Percentiles rank a stretch among this genome's conserved stretches.
Conservation (phyloP, 75 land plant genomes). For the Larix kaempferi region DNA sequence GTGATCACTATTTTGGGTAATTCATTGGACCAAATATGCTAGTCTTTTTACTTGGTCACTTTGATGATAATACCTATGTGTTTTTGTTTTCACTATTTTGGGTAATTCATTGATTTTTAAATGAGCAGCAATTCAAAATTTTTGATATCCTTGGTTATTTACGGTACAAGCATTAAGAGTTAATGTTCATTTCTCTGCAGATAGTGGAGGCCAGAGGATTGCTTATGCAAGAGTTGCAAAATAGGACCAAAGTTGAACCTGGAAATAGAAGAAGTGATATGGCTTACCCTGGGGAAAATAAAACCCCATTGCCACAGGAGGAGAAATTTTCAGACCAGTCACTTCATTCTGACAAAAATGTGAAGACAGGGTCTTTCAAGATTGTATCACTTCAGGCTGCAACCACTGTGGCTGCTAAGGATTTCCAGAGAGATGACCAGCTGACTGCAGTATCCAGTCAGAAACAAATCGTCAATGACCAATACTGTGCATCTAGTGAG, state of each 20-base stretch:
- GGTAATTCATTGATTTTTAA: no score
- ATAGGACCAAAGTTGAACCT: conserved; percentile 28
- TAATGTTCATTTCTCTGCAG: conserved; percentile 26
- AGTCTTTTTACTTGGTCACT: no score
- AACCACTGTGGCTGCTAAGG: conserved; percentile 7
- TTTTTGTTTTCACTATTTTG: no score
- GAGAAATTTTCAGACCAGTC: background rate
- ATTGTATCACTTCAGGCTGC: conserved; percentile 11
- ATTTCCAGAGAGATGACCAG: conserved; percentile 6
- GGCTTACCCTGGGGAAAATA: background rate
- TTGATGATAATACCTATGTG: no score
- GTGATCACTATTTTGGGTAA: no score
- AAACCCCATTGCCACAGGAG: background rate
- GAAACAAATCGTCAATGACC: background rate
- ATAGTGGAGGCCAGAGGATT: conserved; percentile 70
- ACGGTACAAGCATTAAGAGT: background rate
- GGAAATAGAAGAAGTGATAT: conserved; percentile 17
- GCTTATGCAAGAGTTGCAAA: conserved; percentile 63
- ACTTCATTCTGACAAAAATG: background rate
- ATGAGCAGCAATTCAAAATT: background rate
- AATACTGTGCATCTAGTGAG: background rate
- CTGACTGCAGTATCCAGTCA: background rate
- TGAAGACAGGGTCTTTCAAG: conserved; percentile 2
- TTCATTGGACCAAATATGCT: no score
- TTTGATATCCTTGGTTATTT: background rate